Conservation (phyloP, 2,329 filamentous ascomycete genomes). For the Didymella pomorum region DNA sequence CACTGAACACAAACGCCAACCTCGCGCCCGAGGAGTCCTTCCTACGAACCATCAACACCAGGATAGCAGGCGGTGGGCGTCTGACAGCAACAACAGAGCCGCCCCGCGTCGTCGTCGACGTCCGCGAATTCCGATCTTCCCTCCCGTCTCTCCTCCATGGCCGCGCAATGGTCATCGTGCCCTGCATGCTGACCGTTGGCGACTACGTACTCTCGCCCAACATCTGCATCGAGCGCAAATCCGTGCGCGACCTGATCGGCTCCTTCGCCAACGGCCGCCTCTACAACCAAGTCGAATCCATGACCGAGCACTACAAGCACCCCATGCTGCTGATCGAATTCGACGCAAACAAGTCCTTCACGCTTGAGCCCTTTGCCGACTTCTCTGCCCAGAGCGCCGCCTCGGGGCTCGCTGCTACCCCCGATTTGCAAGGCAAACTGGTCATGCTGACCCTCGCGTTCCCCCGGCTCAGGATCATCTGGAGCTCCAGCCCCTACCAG, state of each 20-base stretch:
- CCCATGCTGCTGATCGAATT: slow-evolving; percentile 97
- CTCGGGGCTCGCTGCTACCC: slow-evolving; percentile 62
- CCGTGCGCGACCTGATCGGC: slow-evolving; percentile 85
- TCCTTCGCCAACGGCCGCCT: slow-evolving; percentile 92
- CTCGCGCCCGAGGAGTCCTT: slow-evolving; percentile 89
- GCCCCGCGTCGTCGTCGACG: slow-evolving; percentile 91
- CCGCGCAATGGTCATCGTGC: slow-evolving; percentile 84
- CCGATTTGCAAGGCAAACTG: slow-evolving; percentile 88
- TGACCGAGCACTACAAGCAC: slow-evolving; percentile 90
- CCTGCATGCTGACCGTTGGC: slow-evolving; percentile 94
- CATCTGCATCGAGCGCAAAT: slow-evolving; percentile 95
- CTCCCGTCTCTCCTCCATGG: slow-evolving; percentile 91
- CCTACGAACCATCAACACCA: slow-evolving; percentile 92
- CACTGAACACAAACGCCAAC: slow-evolving; percentile 72
- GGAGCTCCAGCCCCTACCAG: slow-evolving; percentile 92
- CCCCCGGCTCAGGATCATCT: slow-evolving; percentile 87
- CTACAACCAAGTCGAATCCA: slow-evolving; percentile 90
- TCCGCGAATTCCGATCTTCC: slow-evolving; percentile 93
- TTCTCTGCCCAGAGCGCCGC: slow-evolving; percentile 58
- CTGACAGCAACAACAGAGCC: slow-evolving; percentile 84
- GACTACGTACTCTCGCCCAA: slow-evolving; percentile 93
- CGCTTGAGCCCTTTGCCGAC: slow-evolving; percentile 70
- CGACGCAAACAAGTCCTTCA: slow-evolving; percentile 96
- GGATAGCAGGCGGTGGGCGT: slow-evolving; percentile 91
- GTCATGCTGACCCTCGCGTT: slow-evolving; percentile 93